phyloP scores from a whole-genome alignment of 2,329 filamentous ascomycete genomes.

The Phaeosphaeria sp. region DNA sequence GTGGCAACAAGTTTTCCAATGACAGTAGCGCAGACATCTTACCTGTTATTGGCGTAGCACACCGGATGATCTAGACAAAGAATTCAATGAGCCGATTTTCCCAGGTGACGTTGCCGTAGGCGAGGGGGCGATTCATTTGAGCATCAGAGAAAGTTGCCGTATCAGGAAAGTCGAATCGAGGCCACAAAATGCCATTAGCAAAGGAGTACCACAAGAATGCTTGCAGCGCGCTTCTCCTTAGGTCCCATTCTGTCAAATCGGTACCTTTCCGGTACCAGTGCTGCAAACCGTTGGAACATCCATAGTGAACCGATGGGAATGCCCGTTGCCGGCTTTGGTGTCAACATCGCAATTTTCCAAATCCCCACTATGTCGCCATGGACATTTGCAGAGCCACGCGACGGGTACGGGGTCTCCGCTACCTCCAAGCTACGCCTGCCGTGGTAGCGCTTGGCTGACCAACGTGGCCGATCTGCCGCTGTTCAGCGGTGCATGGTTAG shows the following conservation, averaged over 20 bases:
- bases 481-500: background rate
- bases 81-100: background rate
- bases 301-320: background rate
- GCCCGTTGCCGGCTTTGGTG: background rate
- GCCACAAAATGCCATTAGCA: background rate
- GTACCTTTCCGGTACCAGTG: background rate
- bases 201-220: background rate
- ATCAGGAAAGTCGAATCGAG: conserved; percentile 10
- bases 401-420: background rate
- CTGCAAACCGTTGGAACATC: background rate
- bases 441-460: background rate
- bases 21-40: background rate
- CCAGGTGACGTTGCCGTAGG: background rate
- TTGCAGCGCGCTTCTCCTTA: background rate
- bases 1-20: background rate
- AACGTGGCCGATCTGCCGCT: background rate
- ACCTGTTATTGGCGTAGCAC: background rate
- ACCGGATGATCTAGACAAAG: background rate
- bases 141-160: background rate
- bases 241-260: background rate
- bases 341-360: background rate
- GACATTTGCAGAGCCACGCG: background rate
- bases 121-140: background rate
- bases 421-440: background rate
- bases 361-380: background rate